Base-by-base conservation (phyloP, 805 yeast species). In the Pichia scutulata region DNA sequence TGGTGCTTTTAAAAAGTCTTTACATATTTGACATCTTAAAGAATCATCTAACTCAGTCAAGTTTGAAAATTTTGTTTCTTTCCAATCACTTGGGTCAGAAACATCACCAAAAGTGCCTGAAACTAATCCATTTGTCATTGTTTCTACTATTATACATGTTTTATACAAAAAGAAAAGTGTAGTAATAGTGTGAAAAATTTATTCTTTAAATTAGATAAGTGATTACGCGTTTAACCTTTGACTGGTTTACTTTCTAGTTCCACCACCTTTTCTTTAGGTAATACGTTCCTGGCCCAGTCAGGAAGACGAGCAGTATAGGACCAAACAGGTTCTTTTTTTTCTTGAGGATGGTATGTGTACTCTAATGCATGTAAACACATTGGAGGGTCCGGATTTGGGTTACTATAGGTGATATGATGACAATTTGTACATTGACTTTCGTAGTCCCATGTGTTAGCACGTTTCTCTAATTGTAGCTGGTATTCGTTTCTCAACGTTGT, bases 21-120 rank as follows among this genome's bases (percentile, higher is more conserved):
- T 87, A 66, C 98, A 90, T 10, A 90, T 85, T 58, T 85, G 89
- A 62, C 98, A 90, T 60, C 96, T 63, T 46, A 89, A 70, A 24
- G 83, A 70, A 2, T 88, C 73, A 55, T 90, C 97, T 2, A 90
- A 67, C 46, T 76, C 81, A 2, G 73, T 58, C 3, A 88, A 63
- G 18, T 64, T 67, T 4, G 95, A 89, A 7, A 83, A 60, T 18
- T 60, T 57, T 1, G 89, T 77, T 2, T 52, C 46, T 5, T 63
- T 50, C 83, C 92, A 89, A 61, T 89, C 96, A 12, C 82, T 70
- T 0, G 95, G 83, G 63, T 88, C 95, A 1, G 84, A 71, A 19
- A 77, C 65, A 25, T 67, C 59, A 19, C 59, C 62, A 37, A 54
- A 41, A 19, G 59, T 47, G 43, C 60, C 64, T 14, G 49, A 26